Evolutionary conservation across 1,139 yeast species (phyloP), one percentile per base, ranked within the genome.

Genomic region (Suzukiozyma palmioleophila): DNA sequence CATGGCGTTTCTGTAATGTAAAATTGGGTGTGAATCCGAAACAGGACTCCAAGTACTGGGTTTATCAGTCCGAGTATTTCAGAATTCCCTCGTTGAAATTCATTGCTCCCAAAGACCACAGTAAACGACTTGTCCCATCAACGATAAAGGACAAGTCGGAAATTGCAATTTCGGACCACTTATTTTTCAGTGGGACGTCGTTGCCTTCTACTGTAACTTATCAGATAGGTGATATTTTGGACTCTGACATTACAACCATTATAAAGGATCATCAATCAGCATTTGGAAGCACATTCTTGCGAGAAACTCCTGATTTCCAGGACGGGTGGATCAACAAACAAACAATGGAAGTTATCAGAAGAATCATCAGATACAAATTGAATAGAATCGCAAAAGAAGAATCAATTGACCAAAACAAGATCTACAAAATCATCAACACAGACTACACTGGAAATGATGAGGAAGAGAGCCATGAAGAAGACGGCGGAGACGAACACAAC

Each of bases 1-100:
- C 98, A 0, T 92, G 96, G 96, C 73, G 97, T 52, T 88, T 88
- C 46, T 78, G 95, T n/a, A 87, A 84, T 56, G 79, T 88, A 34
- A 76, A 69, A 50, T 79, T 81, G 50, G 97, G 97, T 0, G 69
- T 82, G 28, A 87, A 92, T 57, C 97, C 97, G 0, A 67, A 77
- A 35, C 50, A 61, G 2, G 77, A 80, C 38, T 53, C 64, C 1
- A 62, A 73, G 6, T 81, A 65, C 54, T 83, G 88, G 51, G 61
- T 61, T 26, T 88, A 80, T 56, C 99, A 92, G 62, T 83, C 88
- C 26, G 97, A 92, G 57, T 83, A 85, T 43, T 92, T 89, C 61
- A 74, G 92, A 39, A 73, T 83, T 4, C 59, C 62, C 0, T 69
- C 69, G 3, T 50, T 62, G 26, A 59, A 54, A 33, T 50, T 59